Evolutionary conservation across 306 rosid species (phyloP).

Genomic region (Casuarina equisetifolia): DNA sequence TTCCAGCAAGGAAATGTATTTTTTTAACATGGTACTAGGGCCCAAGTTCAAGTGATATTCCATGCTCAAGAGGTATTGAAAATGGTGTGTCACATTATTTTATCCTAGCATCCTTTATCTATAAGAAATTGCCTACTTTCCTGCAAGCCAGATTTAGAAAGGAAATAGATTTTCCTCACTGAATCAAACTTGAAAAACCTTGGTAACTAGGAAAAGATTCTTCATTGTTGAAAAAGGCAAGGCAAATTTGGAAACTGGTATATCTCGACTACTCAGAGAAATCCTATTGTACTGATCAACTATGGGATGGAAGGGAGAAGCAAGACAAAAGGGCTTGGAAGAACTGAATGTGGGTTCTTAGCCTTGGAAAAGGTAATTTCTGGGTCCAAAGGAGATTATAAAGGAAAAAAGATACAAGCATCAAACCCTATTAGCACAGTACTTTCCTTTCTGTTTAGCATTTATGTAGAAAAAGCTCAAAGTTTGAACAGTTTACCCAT

Average conservation of each 20-base stretch:
- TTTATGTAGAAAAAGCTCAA: neutral
- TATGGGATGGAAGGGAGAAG: neutral
- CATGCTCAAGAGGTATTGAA: too few relatives aligned
- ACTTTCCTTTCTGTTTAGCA: neutral
- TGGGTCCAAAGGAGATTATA: neutral
- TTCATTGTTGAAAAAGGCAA: neutral
- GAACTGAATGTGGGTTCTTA: neutral
- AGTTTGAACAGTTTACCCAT: conserved; percentile 37
- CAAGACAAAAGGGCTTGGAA: neutral
- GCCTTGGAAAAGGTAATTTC: neutral
- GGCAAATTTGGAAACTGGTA: neutral
- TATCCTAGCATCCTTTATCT: too few relatives aligned
- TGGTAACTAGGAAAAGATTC: neutral
- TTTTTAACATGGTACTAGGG: too few relatives aligned
- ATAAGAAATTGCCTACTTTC: too few relatives aligned
- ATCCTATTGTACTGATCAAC: neutral
- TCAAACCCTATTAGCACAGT: neutral
- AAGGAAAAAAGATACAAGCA: neutral
- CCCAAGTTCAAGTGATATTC: too few relatives aligned
- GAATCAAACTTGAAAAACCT: neutral
- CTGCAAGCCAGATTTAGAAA: too few relatives aligned
- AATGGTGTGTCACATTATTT: too few relatives aligned
- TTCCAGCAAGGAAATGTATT: too few relatives aligned
- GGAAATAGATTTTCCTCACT: too few relatives aligned
- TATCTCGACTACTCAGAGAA: neutral